Evolutionary conservation across 148 eudicot species (phyloP).

Genomic region (Camellia sinensis): DNA sequence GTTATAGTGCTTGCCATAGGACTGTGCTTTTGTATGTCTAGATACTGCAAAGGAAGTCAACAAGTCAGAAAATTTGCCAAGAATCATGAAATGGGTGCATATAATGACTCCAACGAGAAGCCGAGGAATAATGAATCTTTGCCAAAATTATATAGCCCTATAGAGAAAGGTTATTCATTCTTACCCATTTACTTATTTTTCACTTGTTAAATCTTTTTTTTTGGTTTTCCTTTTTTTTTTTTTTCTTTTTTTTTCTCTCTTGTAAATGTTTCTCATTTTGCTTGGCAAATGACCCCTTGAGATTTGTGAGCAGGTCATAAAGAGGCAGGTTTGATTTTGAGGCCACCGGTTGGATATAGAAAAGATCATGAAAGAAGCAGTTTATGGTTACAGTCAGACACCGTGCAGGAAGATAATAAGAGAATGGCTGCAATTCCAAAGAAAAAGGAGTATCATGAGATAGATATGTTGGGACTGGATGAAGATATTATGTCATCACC

Average conservation of each 20-base stretch:
- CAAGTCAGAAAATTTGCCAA: conserved; percentile 23
- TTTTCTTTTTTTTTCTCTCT: not conserved
- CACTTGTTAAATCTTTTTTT: not conserved
- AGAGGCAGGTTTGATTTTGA: conserved; percentile 30
- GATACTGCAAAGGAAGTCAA: conserved; percentile 51
- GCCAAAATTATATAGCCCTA: conserved; percentile 40
- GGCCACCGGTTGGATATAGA: conserved; percentile 30
- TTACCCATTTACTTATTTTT: not conserved
- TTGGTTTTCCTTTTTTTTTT: not conserved
- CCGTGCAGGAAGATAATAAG: conserved; percentile 14
- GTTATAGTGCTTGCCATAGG: conserved; percentile 49
- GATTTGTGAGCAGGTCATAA: conserved; percentile 32
- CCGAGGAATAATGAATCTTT: conserved; percentile 29
- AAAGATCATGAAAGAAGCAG: conserved; percentile 27
- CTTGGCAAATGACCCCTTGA: conserved; percentile 12
- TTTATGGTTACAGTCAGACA: conserved; percentile 5
- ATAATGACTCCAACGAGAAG: conserved; percentile 26
- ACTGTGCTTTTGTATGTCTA: conserved; percentile 48
- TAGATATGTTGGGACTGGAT: conserved; percentile 49
- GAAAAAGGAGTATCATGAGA: conserved; percentile 48
- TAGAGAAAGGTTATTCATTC: conserved; percentile 37
- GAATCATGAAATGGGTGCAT: conserved; percentile 30
- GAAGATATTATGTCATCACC: conserved; percentile 27
- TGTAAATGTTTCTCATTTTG: not conserved
- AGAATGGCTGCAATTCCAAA: conserved; percentile 28